phyloP scores from a whole-genome alignment of 768 basidiomycete genomes.

The Lentinula lateritia region DNA sequence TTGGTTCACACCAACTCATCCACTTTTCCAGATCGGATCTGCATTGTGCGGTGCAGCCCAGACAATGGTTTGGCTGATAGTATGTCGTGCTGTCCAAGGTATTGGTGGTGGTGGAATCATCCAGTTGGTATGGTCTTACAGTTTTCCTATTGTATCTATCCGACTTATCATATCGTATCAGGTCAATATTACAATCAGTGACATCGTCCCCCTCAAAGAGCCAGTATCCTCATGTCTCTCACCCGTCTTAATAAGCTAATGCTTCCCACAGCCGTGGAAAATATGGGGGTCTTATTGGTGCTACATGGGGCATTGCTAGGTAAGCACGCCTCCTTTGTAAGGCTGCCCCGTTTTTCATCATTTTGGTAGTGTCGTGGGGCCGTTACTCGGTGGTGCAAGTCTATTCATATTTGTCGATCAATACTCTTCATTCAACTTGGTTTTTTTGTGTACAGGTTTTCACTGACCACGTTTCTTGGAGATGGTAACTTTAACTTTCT shows the following conservation, averaged over 20 bases:
- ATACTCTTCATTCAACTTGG: neutral
- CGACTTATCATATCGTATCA: neutral
- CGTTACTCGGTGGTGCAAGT: slow-evolving; percentile 77
- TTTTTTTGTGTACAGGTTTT: slow-evolving; percentile 39
- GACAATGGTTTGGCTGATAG: slow-evolving; percentile 71
- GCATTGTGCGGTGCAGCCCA: slow-evolving; percentile 81
- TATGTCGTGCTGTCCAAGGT: slow-evolving; percentile 75
- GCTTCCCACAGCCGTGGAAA: slow-evolving; percentile 50
- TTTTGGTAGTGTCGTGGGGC: slow-evolving; percentile 29
- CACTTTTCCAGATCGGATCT: slow-evolving; percentile 45
- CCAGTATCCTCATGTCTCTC: neutral
- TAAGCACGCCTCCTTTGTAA: slow-evolving; percentile 7
- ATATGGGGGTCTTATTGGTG: slow-evolving; percentile 69
- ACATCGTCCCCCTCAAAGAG: slow-evolving; percentile 80
- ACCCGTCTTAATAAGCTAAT: neutral
- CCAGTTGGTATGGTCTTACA: slow-evolving; percentile 35
- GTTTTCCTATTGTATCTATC: neutral
- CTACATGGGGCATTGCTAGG: slow-evolving; percentile 73
- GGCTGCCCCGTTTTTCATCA: neutral
- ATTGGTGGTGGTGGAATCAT: slow-evolving; percentile 80
- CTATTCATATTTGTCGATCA: neutral
- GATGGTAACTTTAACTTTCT: slow-evolving; percentile 40
- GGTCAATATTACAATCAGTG: slow-evolving; percentile 71
- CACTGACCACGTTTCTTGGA: slow-evolving; percentile 71
- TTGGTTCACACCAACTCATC: neutral